These are phyloP conservation scores for Trypanosoma caninum DNA, from an alignment of 208 protist genomes.

Conservation along the genomic window DNA sequence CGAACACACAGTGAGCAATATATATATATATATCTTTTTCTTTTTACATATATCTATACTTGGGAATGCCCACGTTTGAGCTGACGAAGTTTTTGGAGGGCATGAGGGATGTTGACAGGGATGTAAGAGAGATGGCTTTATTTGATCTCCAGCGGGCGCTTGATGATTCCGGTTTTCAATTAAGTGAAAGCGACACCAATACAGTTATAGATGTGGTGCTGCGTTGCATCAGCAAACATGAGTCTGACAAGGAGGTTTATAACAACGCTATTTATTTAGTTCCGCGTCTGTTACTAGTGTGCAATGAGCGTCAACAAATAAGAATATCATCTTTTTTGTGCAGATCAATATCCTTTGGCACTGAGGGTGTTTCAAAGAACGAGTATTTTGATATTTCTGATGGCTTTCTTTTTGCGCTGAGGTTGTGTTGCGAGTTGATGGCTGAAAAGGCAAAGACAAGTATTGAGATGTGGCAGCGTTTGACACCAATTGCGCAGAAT, in stretches of 20 bases:
- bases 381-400: slow-evolving; percentile 34
- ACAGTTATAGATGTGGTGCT: slow-evolving; percentile 33
- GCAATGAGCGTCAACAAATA: slow-evolving; percentile 27
- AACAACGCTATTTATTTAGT: slow-evolving; percentile 33
- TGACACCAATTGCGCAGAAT: slow-evolving; percentile 4
- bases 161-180: slow-evolving; percentile 13
- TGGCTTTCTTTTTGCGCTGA: slow-evolving; percentile 44
- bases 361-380: slow-evolving; percentile 15
- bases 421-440: slow-evolving; percentile 34
- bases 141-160: slow-evolving; percentile 56
- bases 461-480: slow-evolving; percentile 40
- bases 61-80: slow-evolving; percentile 28
- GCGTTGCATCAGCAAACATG: slow-evolving; percentile 35
- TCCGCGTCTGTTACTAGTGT: slow-evolving; percentile 24
- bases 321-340: slow-evolving; percentile 32
- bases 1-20: too few relatives aligned
- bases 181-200: slow-evolving; percentile 8
- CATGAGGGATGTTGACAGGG: slow-evolving; percentile 61
- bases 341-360: slow-evolving; percentile 12
- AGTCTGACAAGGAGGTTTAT: slow-evolving; percentile 30
- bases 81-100: slow-evolving; percentile 30
- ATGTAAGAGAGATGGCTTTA: slow-evolving; percentile 64
- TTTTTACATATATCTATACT: slow-evolving; percentile 18
- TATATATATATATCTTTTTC: slow-evolving; percentile 3
- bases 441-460: slow-evolving; percentile 32